A percentile compares a stretch with the other conserved stretches of the same genome.
These are phyloP conservation scores for Tylopilus balloui DNA, from an alignment of 768 basidiomycete genomes.

Conservation along the genomic window DNA sequence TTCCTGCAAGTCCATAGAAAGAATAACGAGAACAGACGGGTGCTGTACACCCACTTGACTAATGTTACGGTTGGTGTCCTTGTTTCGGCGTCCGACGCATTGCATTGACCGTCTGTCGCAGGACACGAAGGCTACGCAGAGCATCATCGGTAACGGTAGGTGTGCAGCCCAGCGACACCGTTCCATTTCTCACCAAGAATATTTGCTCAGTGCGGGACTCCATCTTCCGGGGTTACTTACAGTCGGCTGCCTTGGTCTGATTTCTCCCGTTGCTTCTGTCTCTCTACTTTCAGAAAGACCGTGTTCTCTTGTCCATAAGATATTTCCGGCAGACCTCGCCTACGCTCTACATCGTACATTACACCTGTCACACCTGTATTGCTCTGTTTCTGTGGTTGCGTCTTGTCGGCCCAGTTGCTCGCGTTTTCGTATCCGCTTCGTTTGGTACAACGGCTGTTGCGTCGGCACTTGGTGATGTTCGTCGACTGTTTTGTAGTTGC, in stretches of 20 bases:
- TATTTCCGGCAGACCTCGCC: not conserved
- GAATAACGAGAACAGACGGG: constrained; percentile 75
- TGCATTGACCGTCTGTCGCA: constrained; percentile 23
- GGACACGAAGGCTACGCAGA: constrained; percentile 82
- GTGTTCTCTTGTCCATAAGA: constrained; percentile 7
- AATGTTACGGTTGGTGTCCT: constrained; percentile 61
- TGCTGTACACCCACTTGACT: constrained; percentile 79
- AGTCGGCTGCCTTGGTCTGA: constrained; percentile 67
- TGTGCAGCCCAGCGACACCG: constrained; percentile 1
- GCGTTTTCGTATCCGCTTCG: constrained; percentile 1
- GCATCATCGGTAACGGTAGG: constrained; percentile 78
- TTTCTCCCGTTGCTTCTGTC: not conserved
- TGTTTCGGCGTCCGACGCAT: not conserved
- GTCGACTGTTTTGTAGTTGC: constrained; percentile 13
- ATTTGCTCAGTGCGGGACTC: constrained; percentile 63
- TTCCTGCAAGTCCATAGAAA: constrained; percentile 75
- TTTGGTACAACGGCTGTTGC: not conserved
- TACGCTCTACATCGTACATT: not conserved
- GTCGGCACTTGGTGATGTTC: constrained; percentile 6
- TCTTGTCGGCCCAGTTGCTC: constrained; percentile 5
- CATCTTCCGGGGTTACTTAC: constrained; percentile 70
- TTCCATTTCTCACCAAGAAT: constrained; percentile 5
- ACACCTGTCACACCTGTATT: constrained; percentile 3
- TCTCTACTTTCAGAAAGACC: not conserved
- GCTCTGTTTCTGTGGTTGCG: not conserved